These are phyloP conservation scores for Sclerotinia borealis DNA, from an alignment of 2,329 filamentous ascomycete genomes.

Conservation along the genomic window DNA sequence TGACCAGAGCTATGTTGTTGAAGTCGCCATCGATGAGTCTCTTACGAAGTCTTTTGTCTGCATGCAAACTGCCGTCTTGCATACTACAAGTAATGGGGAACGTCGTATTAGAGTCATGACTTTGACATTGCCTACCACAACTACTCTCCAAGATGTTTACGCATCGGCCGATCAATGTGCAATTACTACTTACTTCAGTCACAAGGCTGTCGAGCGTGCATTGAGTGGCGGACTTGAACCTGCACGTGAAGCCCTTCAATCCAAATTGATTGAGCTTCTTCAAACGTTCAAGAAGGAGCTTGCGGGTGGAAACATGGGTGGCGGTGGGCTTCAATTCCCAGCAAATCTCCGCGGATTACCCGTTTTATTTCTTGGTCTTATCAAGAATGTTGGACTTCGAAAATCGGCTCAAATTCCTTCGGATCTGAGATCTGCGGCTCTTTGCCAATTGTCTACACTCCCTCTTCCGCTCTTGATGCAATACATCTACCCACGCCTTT, in stretches of 20 bases:
- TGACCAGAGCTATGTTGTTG: slow-evolving; percentile 95
- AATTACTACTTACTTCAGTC: slow-evolving; percentile 88
- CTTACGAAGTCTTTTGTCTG: slow-evolving; percentile 88
- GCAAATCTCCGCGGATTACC: slow-evolving; percentile 85
- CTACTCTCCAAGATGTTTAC: slow-evolving; percentile 84
- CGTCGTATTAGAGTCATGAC: slow-evolving; percentile 92
- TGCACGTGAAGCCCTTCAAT: slow-evolving; percentile 82
- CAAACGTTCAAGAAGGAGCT: slow-evolving; percentile 97
- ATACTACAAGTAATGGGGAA: slow-evolving; percentile 97
- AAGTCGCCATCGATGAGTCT: slow-evolving; percentile 95
- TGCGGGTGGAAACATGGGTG: slow-evolving; percentile 90
- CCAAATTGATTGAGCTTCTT: slow-evolving; percentile 85
- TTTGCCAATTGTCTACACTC: slow-evolving; percentile 90
- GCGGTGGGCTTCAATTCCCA: slow-evolving; percentile 85
- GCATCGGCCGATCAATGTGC: slow-evolving; percentile 92
- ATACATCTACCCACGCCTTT: slow-evolving; percentile 82
- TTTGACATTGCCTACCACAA: slow-evolving; percentile 84
- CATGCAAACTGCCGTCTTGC: slow-evolving; percentile 87
- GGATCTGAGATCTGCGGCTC: slow-evolving; percentile 85
- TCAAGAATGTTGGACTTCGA: slow-evolving; percentile 91
- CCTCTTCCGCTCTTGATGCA: slow-evolving; percentile 85
- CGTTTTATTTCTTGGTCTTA: slow-evolving; percentile 84
- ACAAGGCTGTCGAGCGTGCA: slow-evolving; percentile 92
- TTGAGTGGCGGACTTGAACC: slow-evolving; percentile 82
- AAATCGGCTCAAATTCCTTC: slow-evolving; percentile 92